These are phyloP conservation scores for Kwoniella europaea DNA, from an alignment of 768 basidiomycete genomes.

Conservation along the genomic window DNA sequence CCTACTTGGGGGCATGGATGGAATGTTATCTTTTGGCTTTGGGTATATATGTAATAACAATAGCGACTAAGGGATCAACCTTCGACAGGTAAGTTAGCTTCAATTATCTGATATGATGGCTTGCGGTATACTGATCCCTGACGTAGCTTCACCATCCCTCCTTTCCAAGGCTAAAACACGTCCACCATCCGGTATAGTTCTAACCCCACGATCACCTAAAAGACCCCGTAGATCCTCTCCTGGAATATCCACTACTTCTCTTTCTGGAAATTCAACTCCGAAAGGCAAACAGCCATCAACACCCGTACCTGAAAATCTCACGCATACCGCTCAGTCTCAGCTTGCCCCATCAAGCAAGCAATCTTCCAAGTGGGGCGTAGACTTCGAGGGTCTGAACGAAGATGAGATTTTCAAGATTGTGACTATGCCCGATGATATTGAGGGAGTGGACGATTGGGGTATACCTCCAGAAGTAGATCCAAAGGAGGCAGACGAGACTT, in stretches of 20 bases:
- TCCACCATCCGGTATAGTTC: slow-evolving; percentile 12
- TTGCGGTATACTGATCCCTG: not conserved
- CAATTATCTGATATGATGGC: not conserved
- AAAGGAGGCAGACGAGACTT: slow-evolving; percentile 12
- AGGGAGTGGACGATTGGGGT: slow-evolving; percentile 48
- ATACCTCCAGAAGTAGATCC: slow-evolving; percentile 50
- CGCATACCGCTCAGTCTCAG: slow-evolving; percentile 43
- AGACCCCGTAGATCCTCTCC: slow-evolving; percentile 12
- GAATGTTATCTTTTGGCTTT: not conserved
- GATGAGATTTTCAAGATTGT: slow-evolving; percentile 44
- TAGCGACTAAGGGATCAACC: slow-evolving; percentile 22
- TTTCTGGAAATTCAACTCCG: not conserved
- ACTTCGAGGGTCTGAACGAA: slow-evolving; percentile 37
- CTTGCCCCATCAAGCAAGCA: slow-evolving; percentile 13
- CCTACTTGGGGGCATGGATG: slow-evolving; percentile 20
- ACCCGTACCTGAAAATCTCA: slow-evolving; percentile 39
- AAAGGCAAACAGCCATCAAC: not conserved
- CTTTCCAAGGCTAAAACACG: not conserved
- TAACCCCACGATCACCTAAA: slow-evolving; percentile 17
- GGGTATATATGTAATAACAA: not conserved
- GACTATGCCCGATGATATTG: slow-evolving; percentile 37
- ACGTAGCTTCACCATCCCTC: not conserved
- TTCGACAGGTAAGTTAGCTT: slow-evolving; percentile 14
- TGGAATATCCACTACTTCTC: not conserved
- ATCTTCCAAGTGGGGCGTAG: slow-evolving; percentile 12